Percentiles rank a stretch among this genome's conserved stretches.
Evolutionary conservation across 768 basidiomycete genomes (phyloP).

Genomic region (Suillus sp.): DNA sequence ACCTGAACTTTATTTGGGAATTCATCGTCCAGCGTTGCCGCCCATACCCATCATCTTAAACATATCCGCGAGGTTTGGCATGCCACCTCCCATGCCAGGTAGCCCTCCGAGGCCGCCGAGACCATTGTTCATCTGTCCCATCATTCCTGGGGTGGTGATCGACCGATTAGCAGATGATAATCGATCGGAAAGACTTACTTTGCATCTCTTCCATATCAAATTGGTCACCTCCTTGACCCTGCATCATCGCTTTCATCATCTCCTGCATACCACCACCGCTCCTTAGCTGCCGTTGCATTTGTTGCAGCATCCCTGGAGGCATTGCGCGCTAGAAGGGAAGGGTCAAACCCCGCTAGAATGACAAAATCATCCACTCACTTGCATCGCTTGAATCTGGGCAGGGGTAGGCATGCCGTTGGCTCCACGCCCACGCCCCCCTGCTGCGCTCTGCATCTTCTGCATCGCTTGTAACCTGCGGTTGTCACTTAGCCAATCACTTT

Average conservation of each 20-base stretch:
- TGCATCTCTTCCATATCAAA: conserved; percentile 96
- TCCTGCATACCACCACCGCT: conserved; percentile 91
- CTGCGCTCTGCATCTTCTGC: conserved; percentile 91
- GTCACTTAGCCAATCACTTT: conserved; percentile 13
- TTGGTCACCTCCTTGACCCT: conserved; percentile 87
- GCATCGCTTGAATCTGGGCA: conserved; percentile 93
- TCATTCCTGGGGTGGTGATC: conserved; percentile 62
- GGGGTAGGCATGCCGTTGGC: conserved; percentile 89
- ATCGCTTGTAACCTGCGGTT: conserved; percentile 73
- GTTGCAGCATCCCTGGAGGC: conserved; percentile 94
- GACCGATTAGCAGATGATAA: conserved; percentile 12
- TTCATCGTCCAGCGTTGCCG: conserved; percentile 40
- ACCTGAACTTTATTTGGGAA: conserved; percentile 14
- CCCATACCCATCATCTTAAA: conserved; percentile 91
- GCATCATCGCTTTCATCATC: conserved; percentile 99
- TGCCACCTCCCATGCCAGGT: conserved; percentile 57
- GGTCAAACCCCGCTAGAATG: conserved; percentile 11
- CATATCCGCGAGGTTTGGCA: conserved; percentile 76
- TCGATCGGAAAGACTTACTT: conserved; percentile 42
- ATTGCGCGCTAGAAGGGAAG: conserved; percentile 67
- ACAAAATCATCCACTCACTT: conserved; percentile 50
- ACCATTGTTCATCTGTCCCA: conserved; percentile 80
- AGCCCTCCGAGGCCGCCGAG: conserved; percentile 51
- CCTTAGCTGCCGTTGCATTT: conserved; percentile 83
- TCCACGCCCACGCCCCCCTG: conserved; percentile 84